phyloP scores from a whole-genome alignment of 345 rosid genomes.

The Eucalyptus globulus region DNA sequence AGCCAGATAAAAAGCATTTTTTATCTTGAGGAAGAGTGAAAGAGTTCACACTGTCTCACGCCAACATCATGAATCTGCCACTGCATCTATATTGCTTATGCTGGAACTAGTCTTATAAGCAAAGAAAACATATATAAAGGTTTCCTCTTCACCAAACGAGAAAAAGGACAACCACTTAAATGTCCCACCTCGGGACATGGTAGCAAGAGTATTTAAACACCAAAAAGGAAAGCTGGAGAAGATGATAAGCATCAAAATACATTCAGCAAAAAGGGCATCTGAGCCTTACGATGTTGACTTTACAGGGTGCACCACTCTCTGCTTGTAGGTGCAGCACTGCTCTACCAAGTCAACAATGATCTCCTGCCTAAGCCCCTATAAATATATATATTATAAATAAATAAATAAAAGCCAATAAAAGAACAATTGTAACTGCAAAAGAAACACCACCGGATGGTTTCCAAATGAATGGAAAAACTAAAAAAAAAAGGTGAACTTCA shows the following conservation, averaged over 20 bases:
- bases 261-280: not conserved
- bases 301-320: constrained; percentile 42
- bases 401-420: not conserved
- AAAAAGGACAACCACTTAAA: not conserved
- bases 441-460: no score
- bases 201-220: not conserved
- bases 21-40: not conserved
- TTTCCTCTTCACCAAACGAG: not conserved
- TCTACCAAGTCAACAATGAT: constrained; percentile 94
- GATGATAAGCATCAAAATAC: not conserved
- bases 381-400: no score
- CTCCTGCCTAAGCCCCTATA: constrained; percentile 79
- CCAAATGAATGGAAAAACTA: no score
- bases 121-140: not conserved
- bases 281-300: constrained; percentile 79
- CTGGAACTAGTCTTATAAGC: not conserved
- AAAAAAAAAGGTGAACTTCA: no score
- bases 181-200: not conserved
- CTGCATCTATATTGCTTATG: not conserved
- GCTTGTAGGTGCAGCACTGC: constrained; percentile 64
- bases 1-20: not conserved
- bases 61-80: not conserved
- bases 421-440: no score
- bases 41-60: not conserved
- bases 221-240: not conserved